A percentile compares a stretch with the other conserved stretches of the same genome.
These are phyloP conservation scores for Cocos nucifera DNA, from an alignment of 176 grass and related monocot genomes.

Conservation along the genomic window DNA sequence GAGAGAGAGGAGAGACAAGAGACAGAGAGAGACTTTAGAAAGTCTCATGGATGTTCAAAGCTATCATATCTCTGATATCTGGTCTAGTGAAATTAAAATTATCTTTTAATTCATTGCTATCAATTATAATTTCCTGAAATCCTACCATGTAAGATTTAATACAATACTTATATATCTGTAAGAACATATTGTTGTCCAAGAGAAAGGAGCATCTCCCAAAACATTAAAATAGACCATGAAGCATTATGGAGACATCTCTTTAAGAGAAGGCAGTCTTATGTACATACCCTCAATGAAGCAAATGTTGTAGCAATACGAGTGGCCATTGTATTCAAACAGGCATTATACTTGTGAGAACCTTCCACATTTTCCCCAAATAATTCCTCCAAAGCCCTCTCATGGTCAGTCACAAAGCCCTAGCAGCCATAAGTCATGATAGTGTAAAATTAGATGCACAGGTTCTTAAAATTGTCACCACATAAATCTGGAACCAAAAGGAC, in stretches of 20 bases:
- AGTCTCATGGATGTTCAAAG: too few relatives aligned
- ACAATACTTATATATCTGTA: too few relatives aligned
- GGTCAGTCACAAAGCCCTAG: slow-evolving; percentile 76
- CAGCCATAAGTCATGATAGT: slow-evolving; percentile 10
- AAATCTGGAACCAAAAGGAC: slow-evolving; percentile 1
- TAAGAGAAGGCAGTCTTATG: slow-evolving; percentile 10
- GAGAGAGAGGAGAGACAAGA: too few relatives aligned
- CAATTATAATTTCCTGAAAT: too few relatives aligned
- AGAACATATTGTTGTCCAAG: too few relatives aligned
- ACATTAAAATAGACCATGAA: background rate
- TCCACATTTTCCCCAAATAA: slow-evolving; percentile 69
- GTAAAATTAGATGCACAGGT: slow-evolving; percentile 9
- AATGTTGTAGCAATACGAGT: slow-evolving; percentile 67
- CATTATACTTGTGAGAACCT: slow-evolving; percentile 67
- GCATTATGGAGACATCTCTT: background rate
- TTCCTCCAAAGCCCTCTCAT: slow-evolving; percentile 86
- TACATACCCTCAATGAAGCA: slow-evolving; percentile 43
- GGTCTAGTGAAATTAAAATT: too few relatives aligned
- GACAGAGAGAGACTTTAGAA: too few relatives aligned
- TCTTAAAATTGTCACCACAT: slow-evolving; percentile 2
- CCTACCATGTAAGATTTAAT: too few relatives aligned
- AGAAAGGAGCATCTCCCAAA: too few relatives aligned
- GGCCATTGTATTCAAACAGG: slow-evolving; percentile 70
- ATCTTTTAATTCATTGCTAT: too few relatives aligned
- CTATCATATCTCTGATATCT: too few relatives aligned